Base-by-base conservation (phyloP, 192 early-diverging fungal genomes). In the Coemansia sp. region DNA sequence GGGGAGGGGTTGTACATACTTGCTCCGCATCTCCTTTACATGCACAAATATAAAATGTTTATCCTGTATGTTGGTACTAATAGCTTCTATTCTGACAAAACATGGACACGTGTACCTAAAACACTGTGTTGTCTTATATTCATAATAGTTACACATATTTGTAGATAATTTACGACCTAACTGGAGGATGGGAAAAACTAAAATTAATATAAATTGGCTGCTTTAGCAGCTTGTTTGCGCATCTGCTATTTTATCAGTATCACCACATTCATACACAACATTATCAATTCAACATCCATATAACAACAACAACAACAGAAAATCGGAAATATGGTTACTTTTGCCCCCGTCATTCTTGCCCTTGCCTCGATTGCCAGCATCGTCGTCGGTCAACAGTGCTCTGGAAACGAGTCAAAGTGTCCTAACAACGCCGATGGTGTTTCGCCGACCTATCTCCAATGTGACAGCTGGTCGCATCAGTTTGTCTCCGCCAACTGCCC, bases 381-480 rank as follows among this genome's bases (percentile, higher is more conserved):
- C 8, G 61, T 64, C 43, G 49, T 29, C 21, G 74, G 43, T 25
- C 49, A 66, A 52, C 61, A 70, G 29, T 75, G 74, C 37, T 25
- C 57, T 12, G 74, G 39, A 37, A 76, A 76, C 40, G n/a, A 3
- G 18, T 70, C 74, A 30, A 62, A 46, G 7, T 76, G 74, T 56
- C 74, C 74, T 0, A 64, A 64, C 48, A 62, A 62, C 52, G 33
- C 43, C 26, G 74, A 76, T 46, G 74, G 74, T 30, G 68, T 76
- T 13, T 76, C 74, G 29, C 42, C 59, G 7, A 70, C 74, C 3
- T 76, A 70, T 42, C 61, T 70, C 10, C 74, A 76, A 49, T 76
- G 74, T 56, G 26, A 76, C 29, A 70, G 68, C 64, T 76, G 74
- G 74, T 21, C 60, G 8, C 64, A 70, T 30, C n/a, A 63, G 64